phyloP scores from a whole-genome alignment of 306 rosid species.

The Casuarina equisetifolia region DNA sequence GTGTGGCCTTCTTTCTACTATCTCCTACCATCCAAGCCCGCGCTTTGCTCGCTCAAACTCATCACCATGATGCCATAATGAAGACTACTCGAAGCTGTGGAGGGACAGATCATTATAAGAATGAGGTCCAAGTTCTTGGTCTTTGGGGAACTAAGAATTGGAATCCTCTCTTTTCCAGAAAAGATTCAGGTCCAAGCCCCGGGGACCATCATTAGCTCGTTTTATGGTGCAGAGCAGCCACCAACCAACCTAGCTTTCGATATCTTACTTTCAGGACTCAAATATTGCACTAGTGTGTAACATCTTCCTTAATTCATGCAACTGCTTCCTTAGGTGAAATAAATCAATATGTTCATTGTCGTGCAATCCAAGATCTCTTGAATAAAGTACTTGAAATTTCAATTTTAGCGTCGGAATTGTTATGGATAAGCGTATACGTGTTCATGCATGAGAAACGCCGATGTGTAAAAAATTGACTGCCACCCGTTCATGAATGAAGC shows the following conservation, averaged over 20 bases:
- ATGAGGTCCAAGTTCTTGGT: constrained; percentile 12
- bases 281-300: too few relatives aligned
- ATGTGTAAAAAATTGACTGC: too few relatives aligned
- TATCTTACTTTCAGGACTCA: neutral
- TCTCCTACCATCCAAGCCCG: constrained; percentile 19
- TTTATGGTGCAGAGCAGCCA: neutral
- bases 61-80: neutral
- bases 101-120: constrained; percentile 1
- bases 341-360: too few relatives aligned
- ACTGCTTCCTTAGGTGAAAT: too few relatives aligned
- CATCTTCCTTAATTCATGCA: neutral
- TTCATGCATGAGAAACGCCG: too few relatives aligned
- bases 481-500: too few relatives aligned
- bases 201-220: neutral
- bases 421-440: too few relatives aligned
- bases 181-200: neutral
- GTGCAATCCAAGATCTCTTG: too few relatives aligned
- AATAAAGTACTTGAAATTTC: too few relatives aligned
- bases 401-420: too few relatives aligned
- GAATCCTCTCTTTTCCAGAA: too few relatives aligned
- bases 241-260: neutral
- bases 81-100: constrained; percentile 7
- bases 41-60: constrained; percentile 10
- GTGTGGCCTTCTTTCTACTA: constrained; percentile 25
- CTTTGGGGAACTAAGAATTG: neutral